Conservation (phyloP, 1,139 yeast genomes). For the Blastobotrys aristatus region DNA sequence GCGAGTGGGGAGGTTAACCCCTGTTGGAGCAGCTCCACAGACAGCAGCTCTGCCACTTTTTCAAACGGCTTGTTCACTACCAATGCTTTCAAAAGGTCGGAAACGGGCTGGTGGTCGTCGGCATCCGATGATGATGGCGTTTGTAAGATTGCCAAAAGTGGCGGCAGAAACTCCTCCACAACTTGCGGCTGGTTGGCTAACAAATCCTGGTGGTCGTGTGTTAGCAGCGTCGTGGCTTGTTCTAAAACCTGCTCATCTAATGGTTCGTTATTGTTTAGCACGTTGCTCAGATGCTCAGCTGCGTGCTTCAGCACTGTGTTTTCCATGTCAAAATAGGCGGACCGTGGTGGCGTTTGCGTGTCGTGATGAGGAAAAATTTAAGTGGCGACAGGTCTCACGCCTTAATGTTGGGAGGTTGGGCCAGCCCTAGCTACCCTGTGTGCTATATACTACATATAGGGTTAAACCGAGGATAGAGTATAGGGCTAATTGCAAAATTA, state of each 20-base stretch:
- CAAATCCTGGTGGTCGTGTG: slow-evolving; percentile 18
- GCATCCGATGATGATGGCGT: slow-evolving; percentile 14
- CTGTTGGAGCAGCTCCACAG: slow-evolving; percentile 20
- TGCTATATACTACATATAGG: too few relatives aligned
- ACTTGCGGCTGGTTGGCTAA: slow-evolving; percentile 14
- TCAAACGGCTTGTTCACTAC: slow-evolving; percentile 21
- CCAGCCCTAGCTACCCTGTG: too few relatives aligned
- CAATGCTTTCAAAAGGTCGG: slow-evolving; percentile 22
- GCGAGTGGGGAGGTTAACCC: slow-evolving; percentile 22
- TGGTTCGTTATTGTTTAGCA: background rate
- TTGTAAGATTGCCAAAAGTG: slow-evolving; percentile 19
- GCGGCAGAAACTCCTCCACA: slow-evolving; percentile 19
- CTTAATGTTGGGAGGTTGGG: too few relatives aligned
- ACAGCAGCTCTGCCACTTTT: slow-evolving; percentile 20
- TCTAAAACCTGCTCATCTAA: slow-evolving; percentile 18
- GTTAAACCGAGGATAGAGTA: too few relatives aligned
- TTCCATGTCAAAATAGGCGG: background rate
- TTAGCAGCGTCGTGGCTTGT: slow-evolving; percentile 18
- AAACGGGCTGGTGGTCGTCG: slow-evolving; percentile 19
- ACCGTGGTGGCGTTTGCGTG: background rate
- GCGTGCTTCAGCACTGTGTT: background rate
- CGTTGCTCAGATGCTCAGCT: background rate
- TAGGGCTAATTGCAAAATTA: too few relatives aligned
- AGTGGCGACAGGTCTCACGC: too few relatives aligned
- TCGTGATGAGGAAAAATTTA: too few relatives aligned